Conservation (phyloP, 768 basidiomycete species). For the Serendipita sp. region DNA sequence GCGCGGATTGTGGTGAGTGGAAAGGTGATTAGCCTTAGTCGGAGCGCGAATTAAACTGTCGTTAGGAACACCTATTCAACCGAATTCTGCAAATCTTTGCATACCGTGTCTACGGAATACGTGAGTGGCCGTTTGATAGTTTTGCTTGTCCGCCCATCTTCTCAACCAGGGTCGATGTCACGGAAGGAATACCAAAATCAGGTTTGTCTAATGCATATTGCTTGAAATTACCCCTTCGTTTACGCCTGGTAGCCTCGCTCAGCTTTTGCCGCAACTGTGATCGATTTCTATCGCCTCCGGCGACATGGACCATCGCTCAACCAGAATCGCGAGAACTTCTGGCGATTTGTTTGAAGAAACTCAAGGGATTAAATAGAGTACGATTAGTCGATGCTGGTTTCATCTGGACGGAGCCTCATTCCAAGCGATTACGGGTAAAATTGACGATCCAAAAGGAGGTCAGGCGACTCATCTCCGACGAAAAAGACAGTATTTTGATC, state of each 20-base stretch:
- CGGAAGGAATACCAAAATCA: conserved; percentile 94
- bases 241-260: conserved; percentile 44
- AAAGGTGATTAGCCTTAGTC: not conserved
- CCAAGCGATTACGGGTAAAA: conserved; percentile 79
- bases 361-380: conserved; percentile 86
- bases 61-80: conserved; percentile 68
- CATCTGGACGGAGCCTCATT: conserved; percentile 99
- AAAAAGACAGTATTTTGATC: not conserved
- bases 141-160: not conserved
- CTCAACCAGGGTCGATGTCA: conserved; percentile 68
- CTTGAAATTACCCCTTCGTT: not conserved
- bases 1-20: conserved; percentile 68
- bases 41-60: not conserved
- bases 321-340: conserved; percentile 89
- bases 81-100: conserved; percentile 85
- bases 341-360: conserved; percentile 84
- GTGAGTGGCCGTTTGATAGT: conserved; percentile 24
- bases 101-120: conserved; percentile 78
- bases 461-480: conserved; percentile 12
- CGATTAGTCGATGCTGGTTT: conserved; percentile 96
- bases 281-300: conserved; percentile 82
- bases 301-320: conserved; percentile 66
- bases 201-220: conserved; percentile 26
- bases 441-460: conserved; percentile 98
- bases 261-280: conserved; percentile 94